These are phyloP conservation scores for Miamiensis avidus DNA, from an alignment of 169 alveolate genomes.

Conservation along the genomic window DNA sequence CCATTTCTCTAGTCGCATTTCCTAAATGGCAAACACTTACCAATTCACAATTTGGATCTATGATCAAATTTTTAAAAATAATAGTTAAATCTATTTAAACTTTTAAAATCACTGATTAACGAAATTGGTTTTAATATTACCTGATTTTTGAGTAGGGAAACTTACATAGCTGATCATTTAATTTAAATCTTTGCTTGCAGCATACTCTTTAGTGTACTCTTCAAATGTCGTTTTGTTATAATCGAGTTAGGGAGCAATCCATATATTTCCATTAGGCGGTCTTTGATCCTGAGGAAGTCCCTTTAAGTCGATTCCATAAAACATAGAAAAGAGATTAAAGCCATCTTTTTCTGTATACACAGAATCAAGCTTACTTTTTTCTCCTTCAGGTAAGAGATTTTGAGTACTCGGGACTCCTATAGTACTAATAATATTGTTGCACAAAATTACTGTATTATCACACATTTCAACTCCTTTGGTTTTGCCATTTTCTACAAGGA, in stretches of 20 bases:
- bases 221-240: neutral
- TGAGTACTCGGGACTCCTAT: neutral
- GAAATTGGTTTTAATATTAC: neutral
- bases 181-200: neutral
- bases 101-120: no score
- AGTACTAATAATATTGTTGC: neutral
- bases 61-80: neutral
- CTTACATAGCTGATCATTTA: neutral
- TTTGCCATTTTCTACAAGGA: neutral
- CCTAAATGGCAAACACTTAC: neutral
- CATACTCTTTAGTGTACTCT: neutral
- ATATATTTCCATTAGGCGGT: neutral
- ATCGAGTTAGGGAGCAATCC: slow-evolving; percentile 6
- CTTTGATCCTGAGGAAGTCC: neutral
- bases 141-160: slow-evolving; percentile 5
- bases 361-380: neutral
- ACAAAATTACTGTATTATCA: neutral
- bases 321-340: slow-evolving; percentile 1
- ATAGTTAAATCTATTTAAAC: no score
- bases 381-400: neutral
- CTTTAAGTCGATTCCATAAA: neutral
- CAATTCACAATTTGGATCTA: neutral
- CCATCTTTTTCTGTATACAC: neutral
- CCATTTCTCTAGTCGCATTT: slow-evolving; percentile 1
- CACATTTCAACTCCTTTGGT: slow-evolving; percentile 1